Conservation (phyloP, 768 basidiomycete species). For the Pholiota microspora region DNA sequence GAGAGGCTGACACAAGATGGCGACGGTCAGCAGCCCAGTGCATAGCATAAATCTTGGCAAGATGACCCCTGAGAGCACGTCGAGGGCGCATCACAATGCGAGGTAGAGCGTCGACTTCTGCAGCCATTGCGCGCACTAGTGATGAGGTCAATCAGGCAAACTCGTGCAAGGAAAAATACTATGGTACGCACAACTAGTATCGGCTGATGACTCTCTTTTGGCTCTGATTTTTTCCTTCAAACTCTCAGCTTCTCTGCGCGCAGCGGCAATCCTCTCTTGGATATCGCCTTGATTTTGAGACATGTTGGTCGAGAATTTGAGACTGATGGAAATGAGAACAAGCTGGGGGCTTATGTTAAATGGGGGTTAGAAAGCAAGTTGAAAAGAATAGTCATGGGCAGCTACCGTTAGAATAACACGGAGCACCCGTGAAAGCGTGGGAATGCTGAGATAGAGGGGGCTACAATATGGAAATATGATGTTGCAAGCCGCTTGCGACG, state of each 20-base stretch:
- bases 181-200: constrained; percentile 83
- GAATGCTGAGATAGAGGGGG: constrained; percentile 17
- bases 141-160: constrained; percentile 5
- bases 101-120: constrained; percentile 92
- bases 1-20: constrained; percentile 98
- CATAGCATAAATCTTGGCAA: constrained; percentile 99
- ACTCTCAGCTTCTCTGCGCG: constrained; percentile 93
- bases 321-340: background rate
- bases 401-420: constrained; percentile 17
- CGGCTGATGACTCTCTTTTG: constrained; percentile 95
- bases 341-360: constrained; percentile 7
- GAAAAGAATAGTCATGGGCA: constrained; percentile 16
- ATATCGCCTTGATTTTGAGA: constrained; percentile 82
- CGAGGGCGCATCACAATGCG: constrained; percentile 97
- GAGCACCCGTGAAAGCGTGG: constrained; percentile 19
- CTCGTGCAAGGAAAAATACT: constrained; percentile 16
- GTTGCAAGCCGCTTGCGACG: constrained; percentile 10
- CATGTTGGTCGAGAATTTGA: constrained; percentile 38
- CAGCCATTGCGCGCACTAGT: constrained; percentile 96
- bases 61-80: constrained; percentile 92
- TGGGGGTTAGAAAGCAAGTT: constrained; percentile 15
- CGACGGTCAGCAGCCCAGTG: constrained; percentile 98
- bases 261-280: constrained; percentile 92
- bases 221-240: constrained; percentile 99
- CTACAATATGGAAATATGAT: constrained; percentile 3